phyloP scores from a whole-genome alignment of 169 alveolate species.

The Eimeria falciformis region DNA sequence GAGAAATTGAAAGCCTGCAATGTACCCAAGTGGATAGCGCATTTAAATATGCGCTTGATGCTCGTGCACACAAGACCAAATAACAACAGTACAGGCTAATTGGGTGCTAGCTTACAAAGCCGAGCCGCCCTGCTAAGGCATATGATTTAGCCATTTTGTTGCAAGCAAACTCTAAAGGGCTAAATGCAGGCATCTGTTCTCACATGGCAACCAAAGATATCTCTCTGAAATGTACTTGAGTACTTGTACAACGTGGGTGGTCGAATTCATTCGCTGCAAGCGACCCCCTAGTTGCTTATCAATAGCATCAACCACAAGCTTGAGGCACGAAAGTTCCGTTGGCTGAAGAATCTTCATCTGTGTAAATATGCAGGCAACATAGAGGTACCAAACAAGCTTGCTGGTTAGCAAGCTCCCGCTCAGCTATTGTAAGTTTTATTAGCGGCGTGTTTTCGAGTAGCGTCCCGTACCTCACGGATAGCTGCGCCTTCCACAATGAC shows the following conservation, averaged over 20 bases:
- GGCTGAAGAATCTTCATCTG: constrained; percentile 47
- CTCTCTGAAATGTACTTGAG: constrained; percentile 43
- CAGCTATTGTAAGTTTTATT: neutral
- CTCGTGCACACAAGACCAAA: neutral
- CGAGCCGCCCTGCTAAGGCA: neutral
- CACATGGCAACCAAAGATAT: constrained; percentile 70
- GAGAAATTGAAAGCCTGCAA: constrained; percentile 64
- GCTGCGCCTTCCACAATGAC: constrained; percentile 78
- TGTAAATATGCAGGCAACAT: neutral
- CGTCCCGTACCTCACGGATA: constrained; percentile 47
- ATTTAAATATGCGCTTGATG: too few relatives aligned
- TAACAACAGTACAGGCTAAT: neutral
- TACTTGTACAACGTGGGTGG: constrained; percentile 73
- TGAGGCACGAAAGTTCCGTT: constrained; percentile 40
- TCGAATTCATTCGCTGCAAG: constrained; percentile 63
- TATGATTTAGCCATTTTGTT: neutral
- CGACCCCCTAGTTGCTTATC: constrained; percentile 75
- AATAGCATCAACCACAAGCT: constrained; percentile 67
- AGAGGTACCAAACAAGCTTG: neutral
- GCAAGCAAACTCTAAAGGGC: neutral
- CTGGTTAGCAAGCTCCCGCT: too few relatives aligned
- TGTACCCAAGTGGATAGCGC: too few relatives aligned
- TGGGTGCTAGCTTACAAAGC: too few relatives aligned
- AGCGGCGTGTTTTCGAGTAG: too few relatives aligned
- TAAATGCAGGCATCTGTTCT: too few relatives aligned